These are phyloP conservation scores for Eimeria brunetti DNA, from an alignment of 169 alveolate species.

Conservation along the genomic window DNA sequence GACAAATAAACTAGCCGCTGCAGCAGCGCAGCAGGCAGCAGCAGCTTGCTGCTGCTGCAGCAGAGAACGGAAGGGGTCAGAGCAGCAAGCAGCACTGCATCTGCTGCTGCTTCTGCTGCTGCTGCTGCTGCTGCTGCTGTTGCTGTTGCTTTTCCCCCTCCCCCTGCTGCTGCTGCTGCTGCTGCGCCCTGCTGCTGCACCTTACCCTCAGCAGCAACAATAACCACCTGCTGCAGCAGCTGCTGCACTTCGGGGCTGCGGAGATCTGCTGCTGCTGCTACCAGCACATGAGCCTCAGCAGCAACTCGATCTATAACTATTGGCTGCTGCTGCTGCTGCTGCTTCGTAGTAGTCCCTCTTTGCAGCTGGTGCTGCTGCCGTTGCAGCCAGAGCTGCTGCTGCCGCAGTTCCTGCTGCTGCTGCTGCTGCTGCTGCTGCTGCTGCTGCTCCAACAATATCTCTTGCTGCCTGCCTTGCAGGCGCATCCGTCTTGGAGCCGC, in stretches of 20 bases:
- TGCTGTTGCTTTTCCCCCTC: constrained; percentile 6
- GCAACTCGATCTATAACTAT: background rate
- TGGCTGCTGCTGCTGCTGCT: constrained; percentile 48
- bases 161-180: constrained; percentile 50
- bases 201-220: background rate
- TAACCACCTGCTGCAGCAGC: background rate
- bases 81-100: background rate
- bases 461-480: background rate
- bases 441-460: constrained; percentile 4
- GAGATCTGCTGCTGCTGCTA: background rate
- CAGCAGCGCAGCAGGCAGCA: background rate
- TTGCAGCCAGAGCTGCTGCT: background rate
- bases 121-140: background rate
- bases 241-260: background rate
- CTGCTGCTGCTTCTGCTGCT: background rate
- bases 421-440: constrained; percentile 11
- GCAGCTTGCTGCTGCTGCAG: constrained; percentile 39
- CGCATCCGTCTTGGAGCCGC: background rate
- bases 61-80: background rate
- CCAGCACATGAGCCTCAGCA: background rate
- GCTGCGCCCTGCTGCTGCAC: background rate
- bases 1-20: background rate
- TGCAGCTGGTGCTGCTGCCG: background rate
- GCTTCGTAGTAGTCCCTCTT: background rate
- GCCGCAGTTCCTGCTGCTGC: background rate